Percentiles rank a stretch among this genome's conserved stretches.
phyloP scores from a whole-genome alignment of 2,329 filamentous ascomycete genomes.

The Diaporthe citri region DNA sequence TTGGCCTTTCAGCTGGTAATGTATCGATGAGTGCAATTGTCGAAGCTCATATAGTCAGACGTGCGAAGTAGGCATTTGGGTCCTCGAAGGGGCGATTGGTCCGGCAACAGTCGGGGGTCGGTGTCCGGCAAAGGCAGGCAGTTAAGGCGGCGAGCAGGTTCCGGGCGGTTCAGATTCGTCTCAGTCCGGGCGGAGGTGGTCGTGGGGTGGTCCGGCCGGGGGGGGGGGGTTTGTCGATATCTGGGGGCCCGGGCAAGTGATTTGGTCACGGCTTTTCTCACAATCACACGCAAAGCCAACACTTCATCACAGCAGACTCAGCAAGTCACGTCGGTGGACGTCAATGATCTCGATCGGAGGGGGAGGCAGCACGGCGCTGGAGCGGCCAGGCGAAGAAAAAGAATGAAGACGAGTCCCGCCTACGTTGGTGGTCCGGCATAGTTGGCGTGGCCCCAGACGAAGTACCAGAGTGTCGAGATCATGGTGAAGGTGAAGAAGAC shows the following conservation, averaged over 20 bases:
- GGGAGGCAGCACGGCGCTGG: not conserved
- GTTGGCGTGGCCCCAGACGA: slow-evolving; percentile 77
- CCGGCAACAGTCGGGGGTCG: slow-evolving; percentile 18
- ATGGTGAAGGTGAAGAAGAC: slow-evolving; percentile 77
- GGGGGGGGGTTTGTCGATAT: not conserved
- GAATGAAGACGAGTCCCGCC: slow-evolving; percentile 18
- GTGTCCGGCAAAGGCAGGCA: slow-evolving; percentile 2
- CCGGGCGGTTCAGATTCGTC: slow-evolving; percentile 5
- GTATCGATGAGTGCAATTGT: slow-evolving; percentile 12
- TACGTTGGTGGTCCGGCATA: slow-evolving; percentile 70
- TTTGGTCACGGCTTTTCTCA: slow-evolving; percentile 33
- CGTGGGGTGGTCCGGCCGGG: not conserved
- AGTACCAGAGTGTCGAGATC: slow-evolving; percentile 76
- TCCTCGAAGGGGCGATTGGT: slow-evolving; percentile 21
- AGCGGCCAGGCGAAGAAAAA: slow-evolving; percentile 11
- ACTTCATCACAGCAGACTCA: slow-evolving; percentile 34
- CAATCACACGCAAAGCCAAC: slow-evolving; percentile 36
- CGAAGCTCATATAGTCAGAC: slow-evolving; percentile 11
- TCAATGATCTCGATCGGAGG: slow-evolving; percentile 19
- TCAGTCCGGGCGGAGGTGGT: slow-evolving; percentile 16
- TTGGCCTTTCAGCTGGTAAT: slow-evolving; percentile 15
- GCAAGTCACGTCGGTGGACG: slow-evolving; percentile 34
- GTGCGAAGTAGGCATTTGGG: not conserved
- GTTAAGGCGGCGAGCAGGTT: not conserved
- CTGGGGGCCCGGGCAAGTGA: slow-evolving; percentile 30